phyloP scores from a whole-genome alignment of 139 green algal genomes.

The Raphidocelis subcapitata region DNA sequence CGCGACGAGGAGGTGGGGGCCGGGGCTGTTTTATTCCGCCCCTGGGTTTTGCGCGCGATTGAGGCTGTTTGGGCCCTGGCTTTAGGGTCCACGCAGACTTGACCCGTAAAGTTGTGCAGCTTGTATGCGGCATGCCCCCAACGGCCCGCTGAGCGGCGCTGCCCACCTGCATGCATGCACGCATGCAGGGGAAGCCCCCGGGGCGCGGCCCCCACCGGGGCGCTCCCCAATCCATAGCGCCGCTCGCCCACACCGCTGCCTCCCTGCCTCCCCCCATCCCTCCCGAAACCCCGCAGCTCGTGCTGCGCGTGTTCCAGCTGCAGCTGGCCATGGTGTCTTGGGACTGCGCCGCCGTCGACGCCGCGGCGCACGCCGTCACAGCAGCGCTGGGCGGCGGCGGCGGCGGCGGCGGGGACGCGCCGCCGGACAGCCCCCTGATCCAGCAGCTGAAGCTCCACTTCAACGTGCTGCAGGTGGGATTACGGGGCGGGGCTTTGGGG shows the following conservation, averaged over 20 bases:
- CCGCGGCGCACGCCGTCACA: constrained; percentile 4
- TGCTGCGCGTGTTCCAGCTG: constrained; percentile 25
- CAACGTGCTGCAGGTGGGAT: constrained; percentile 31
- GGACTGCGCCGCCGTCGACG: constrained; percentile 15
- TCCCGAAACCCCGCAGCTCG: constrained; percentile 5
- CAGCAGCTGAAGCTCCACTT: constrained; percentile 34
- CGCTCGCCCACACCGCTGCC: background rate
- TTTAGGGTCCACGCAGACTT: no score
- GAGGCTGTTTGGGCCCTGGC: no score
- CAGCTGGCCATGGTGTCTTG: constrained; percentile 27
- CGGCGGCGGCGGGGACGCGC: background rate
- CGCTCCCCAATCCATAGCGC: background rate
- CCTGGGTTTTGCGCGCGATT: no score
- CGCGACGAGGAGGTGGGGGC: constrained; percentile 17
- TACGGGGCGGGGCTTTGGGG: background rate
- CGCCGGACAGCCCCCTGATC: background rate
- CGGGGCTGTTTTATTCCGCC: background rate
- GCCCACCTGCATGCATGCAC: background rate
- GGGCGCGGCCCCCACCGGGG: background rate
- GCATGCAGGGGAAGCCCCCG: background rate
- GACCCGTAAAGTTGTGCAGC: no score
- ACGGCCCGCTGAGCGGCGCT: background rate
- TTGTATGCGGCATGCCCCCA: background rate
- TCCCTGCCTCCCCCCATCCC: background rate
- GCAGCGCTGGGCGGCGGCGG: background rate